Percentiles rank a stretch among this genome's conserved stretches.
Conservation (phyloP, 768 basidiomycete genomes). For the Cystoderma amianthinum region DNA sequence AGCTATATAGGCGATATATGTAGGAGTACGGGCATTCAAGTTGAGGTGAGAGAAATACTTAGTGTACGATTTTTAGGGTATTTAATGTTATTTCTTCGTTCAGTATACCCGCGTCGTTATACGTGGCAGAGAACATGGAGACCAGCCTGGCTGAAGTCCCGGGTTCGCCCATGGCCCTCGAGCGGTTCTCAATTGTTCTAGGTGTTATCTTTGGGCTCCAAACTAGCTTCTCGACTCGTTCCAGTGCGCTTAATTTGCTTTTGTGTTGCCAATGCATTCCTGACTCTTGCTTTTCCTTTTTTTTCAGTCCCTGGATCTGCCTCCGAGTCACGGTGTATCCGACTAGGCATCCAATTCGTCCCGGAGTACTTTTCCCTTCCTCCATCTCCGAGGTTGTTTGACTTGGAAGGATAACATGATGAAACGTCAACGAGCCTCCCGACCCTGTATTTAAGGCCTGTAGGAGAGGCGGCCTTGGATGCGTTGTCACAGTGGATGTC, state of each 20-base stretch:
- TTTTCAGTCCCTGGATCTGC: conserved; percentile 46
- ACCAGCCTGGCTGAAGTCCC: conserved; percentile 77
- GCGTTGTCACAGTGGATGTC: conserved; percentile 46
- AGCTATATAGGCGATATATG: conserved; percentile 71
- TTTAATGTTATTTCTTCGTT: conserved; percentile 1
- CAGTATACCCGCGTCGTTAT: conserved; percentile 75
- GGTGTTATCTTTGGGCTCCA: conserved; percentile 83
- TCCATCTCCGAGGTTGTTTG: conserved; percentile 54
- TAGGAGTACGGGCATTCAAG: too few species aligned
- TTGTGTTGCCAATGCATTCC: too few species aligned
- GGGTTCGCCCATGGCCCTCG: conserved; percentile 72
- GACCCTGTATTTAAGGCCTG: conserved; percentile 40
- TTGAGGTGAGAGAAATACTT: conserved; percentile 36
- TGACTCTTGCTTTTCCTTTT: background rate
- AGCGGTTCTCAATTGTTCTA: conserved; percentile 75
- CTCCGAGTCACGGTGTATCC: conserved; percentile 79
- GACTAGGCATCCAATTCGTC: conserved; percentile 62
- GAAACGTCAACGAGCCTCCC: conserved; percentile 57
- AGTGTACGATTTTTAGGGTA: too few species aligned
- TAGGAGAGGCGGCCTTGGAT: conserved; percentile 42
- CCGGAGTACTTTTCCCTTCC: conserved; percentile 63
- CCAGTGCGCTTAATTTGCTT: too few species aligned
- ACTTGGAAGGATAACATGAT: conserved; percentile 43
- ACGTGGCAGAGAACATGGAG: conserved; percentile 84
- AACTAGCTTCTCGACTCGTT: conserved; percentile 61